Evolutionary conservation across 352 stramenopile species (phyloP).

Genomic region (Phytophthora boehmeriae): DNA sequence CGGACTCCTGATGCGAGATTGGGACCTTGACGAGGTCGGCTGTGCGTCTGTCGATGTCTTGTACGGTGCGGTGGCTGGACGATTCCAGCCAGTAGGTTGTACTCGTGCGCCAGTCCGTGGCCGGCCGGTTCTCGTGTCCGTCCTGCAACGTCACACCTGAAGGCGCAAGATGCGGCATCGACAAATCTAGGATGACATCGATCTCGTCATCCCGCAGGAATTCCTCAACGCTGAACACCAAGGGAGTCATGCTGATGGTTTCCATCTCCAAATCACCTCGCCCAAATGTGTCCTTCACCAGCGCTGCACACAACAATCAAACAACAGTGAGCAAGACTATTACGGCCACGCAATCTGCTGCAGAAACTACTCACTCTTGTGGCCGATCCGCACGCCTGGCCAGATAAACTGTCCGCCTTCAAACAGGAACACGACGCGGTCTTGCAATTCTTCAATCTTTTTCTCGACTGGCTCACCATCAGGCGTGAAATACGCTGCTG

Average conservation of each 20-base stretch:
- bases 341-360: neutral
- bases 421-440: slow-evolving; percentile 72
- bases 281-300: slow-evolving; percentile 50
- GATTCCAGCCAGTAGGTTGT: slow-evolving; percentile 81
- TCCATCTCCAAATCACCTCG: slow-evolving; percentile 57
- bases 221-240: slow-evolving; percentile 77
- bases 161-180: slow-evolving; percentile 61
- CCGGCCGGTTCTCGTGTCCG: slow-evolving; percentile 63
- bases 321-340: neutral
- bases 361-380: slow-evolving; percentile 53
- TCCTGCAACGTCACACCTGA: slow-evolving; percentile 69
- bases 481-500: slow-evolving; percentile 65
- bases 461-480: slow-evolving; percentile 52
- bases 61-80: slow-evolving; percentile 40
- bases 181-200: slow-evolving; percentile 72
- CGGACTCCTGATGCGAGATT: slow-evolving; percentile 60
- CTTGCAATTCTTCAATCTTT: slow-evolving; percentile 43
- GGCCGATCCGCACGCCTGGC: slow-evolving; percentile 65
- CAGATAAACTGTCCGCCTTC: slow-evolving; percentile 82
- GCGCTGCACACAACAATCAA: slow-evolving; percentile 21
- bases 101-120: slow-evolving; percentile 78
- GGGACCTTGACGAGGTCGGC: slow-evolving; percentile 68
- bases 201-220: slow-evolving; percentile 82
- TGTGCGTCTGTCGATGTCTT: slow-evolving; percentile 66
- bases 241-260: slow-evolving; percentile 65